A percentile compares a stretch with the other conserved stretches of the same genome.
These are phyloP conservation scores for Spirogloea muscicola DNA, from an alignment of 139 green algal genomes.

Conservation along the genomic window DNA sequence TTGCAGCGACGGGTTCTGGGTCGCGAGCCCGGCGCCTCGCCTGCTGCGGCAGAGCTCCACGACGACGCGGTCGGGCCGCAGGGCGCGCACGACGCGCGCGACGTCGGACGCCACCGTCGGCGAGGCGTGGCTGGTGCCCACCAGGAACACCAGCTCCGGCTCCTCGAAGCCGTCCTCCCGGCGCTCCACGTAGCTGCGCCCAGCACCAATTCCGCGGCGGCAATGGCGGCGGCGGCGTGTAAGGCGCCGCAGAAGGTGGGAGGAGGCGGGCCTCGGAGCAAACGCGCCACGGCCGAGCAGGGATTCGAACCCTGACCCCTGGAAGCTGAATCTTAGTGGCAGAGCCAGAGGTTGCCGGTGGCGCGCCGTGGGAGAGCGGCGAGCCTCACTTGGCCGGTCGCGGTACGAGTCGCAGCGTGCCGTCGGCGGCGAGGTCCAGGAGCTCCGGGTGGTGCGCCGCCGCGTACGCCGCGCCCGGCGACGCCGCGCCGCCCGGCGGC, in stretches of 20 bases:
- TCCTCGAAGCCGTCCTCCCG: constrained; percentile 20
- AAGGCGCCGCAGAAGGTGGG: too few species aligned
- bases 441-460: constrained; percentile 16
- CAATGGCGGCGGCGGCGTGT: too few species aligned
- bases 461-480: too few species aligned
- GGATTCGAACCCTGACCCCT: too few species aligned
- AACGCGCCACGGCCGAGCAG: too few species aligned
- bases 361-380: too few species aligned
- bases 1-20: too few species aligned
- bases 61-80: constrained; percentile 41
- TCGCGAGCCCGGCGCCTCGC: neutral
- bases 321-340: too few species aligned
- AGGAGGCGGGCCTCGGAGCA: too few species aligned
- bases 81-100: neutral
- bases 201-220: too few species aligned
- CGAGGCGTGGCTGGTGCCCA: constrained; percentile 26
- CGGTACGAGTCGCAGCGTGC: constrained; percentile 16
- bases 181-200: constrained; percentile 18
- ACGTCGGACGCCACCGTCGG: constrained; percentile 7
- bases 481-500: too few species aligned
- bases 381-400: constrained; percentile 1
- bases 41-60: constrained; percentile 48
- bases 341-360: too few species aligned
- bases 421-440: constrained; percentile 31
- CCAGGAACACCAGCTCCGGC: constrained; percentile 20